Conservation (phyloP, 2,329 filamentous ascomycete genomes). For the Ophiostoma ips region DNA sequence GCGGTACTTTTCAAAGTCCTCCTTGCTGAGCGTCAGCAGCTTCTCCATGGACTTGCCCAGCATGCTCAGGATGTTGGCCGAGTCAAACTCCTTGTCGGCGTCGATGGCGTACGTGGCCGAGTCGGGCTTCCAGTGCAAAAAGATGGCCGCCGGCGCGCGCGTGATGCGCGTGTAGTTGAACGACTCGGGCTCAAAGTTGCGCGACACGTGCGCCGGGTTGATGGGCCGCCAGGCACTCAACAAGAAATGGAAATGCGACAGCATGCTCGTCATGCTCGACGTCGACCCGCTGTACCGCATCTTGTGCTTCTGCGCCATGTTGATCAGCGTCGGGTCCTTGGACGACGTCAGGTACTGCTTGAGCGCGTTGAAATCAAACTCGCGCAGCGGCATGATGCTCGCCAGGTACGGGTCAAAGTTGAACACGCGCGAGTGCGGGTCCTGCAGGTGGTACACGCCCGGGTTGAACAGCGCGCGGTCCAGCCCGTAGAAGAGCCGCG, state of each 20-base stretch:
- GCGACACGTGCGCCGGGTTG: slow-evolving; percentile 52
- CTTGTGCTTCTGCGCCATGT: slow-evolving; percentile 48
- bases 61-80: slow-evolving; percentile 74
- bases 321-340: slow-evolving; percentile 57
- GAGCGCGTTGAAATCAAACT: slow-evolving; percentile 84
- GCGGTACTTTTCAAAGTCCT: slow-evolving; percentile 77
- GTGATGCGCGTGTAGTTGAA: slow-evolving; percentile 57
- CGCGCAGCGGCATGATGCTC: slow-evolving; percentile 78
- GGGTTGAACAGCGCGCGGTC: slow-evolving; percentile 92
- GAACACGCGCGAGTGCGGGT: slow-evolving; percentile 73
- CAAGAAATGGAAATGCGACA: slow-evolving; percentile 86
- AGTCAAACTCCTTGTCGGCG: slow-evolving; percentile 84
- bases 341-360: slow-evolving; percentile 87
- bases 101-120: slow-evolving; percentile 83
- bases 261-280: slow-evolving; percentile 81
- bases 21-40: slow-evolving; percentile 67
- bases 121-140: slow-evolving; percentile 69
- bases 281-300: slow-evolving; percentile 90
- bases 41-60: slow-evolving; percentile 96
- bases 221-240: slow-evolving; percentile 71
- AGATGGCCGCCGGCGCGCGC: slow-evolving; percentile 63
- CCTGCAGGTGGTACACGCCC: slow-evolving; percentile 83
- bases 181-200: slow-evolving; percentile 47
- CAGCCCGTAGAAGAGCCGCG: slow-evolving; percentile 57
- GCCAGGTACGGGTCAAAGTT: slow-evolving; percentile 96